Evolutionary conservation across 2,329 filamentous ascomycete genomes (phyloP), one percentile per base, ranked within the genome.

Genomic region (Trichoderma sp.): DNA sequence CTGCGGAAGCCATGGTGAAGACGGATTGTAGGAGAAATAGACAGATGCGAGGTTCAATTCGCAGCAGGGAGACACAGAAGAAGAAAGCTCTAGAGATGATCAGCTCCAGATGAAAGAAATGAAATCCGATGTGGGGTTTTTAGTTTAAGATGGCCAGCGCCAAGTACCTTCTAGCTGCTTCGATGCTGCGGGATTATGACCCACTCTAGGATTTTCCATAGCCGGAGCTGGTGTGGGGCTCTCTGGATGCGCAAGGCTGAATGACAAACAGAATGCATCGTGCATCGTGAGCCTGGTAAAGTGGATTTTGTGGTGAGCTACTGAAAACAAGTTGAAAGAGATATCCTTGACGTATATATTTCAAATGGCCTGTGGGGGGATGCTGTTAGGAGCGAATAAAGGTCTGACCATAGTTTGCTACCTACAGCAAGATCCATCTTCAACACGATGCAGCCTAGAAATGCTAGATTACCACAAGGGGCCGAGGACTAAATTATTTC

Each of bases 1-100:
- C 89, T 75, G 87, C 88, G 71, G 86, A 86, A 76, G 86, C 81
- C 87, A 89, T 89, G 66, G 49, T 72, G 59, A 66, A 26, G 34
- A 18, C 7, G 37, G 39, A 43, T 14, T 21, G 7, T 4, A 13
- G 26, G 46, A 30, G 28, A 43, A 32, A 3, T 28, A 6, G 28
- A 43, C 37, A 30, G 28, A 49, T 13, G n/a, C 14, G 26, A n/a
- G 34, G 24, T 43, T 26, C 13, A 56, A 34, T 51, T 24, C 13
- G 37, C n/a, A 37, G 21, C 2, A 10, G 67, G 64, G 54, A 46
- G 63, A 59, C 68, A 67, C 28, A 43, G 43, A 55, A 32, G 30
- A 49, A 63, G 52, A 32, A 26, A 70, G 59, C 52, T 18, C 59
- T 69, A 58, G 58, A 59, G 69, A 63, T 51, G 55, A 61, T 68